Evolutionary conservation across 208 protist genomes (phyloP), one percentile per base, ranked within the genome.

Genomic region (Trypanosoma lewisi): DNA sequence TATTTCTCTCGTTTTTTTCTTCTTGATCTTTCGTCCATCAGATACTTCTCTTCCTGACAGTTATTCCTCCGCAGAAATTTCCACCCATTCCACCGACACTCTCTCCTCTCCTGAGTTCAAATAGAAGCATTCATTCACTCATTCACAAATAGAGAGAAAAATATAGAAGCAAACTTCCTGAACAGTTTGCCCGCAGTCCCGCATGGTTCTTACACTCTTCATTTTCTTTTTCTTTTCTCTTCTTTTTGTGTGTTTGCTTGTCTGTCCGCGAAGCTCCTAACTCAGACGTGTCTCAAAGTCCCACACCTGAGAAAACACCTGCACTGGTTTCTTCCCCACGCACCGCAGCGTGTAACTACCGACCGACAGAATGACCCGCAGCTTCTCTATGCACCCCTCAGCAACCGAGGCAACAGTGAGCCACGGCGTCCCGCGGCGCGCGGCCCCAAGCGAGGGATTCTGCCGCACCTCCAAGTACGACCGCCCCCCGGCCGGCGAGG

Each of bases 281-380:
- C 65, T 60, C 19, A 94, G 59, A 58, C 89, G 77, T 16, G 75
- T 75, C 58, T 89, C 82, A 7, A 94, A 47, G 52, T 94, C 88
- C 82, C 82, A 91, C n/a, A 75, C 80, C 70, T 92, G 85, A 2
- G 83, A 81, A 67, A 92, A 95, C 23, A 92, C 68, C 39, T 85
- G 82, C 23, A 95, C 52, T 2, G 79, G 57, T 21, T 63, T 60
- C 8, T 48, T 48, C 8, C 85, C 85, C 16, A 80, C 33, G 33
- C 64, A 85, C 4, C 85, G 83, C 37, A 95, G 37, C 28, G 76
- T 70, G 63, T 94, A 94, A 53, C 55, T 76, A 16, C 88, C 88
- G 5, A 69, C 48, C 9, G 88, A 85, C 31, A 94, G 65, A 34
- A 83, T 72, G 4, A 94, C 75, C 21, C 67, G 67, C n/a, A 80